Evolutionary conservation across 352 stramenopile genomes (phyloP).

Genomic region (Globisporangium yorkense): DNA sequence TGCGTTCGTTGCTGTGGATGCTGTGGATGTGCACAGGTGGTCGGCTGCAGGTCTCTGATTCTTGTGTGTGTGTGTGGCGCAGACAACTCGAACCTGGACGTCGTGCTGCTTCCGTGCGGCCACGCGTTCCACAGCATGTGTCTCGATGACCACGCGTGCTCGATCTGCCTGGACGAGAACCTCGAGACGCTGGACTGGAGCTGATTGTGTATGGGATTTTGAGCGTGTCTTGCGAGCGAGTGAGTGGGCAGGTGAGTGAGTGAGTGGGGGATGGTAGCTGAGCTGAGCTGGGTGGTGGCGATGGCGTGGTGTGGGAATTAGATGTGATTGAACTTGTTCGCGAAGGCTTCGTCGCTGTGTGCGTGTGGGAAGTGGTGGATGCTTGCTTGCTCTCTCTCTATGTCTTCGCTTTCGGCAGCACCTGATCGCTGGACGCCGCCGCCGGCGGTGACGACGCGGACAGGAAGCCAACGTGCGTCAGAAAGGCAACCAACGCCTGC

Average conservation of each 20-base stretch:
- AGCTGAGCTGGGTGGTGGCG: neutral
- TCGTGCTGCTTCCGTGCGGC: constrained; percentile 68
- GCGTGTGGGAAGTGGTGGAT: neutral
- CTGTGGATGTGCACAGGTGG: too few relatives aligned
- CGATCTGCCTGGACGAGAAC: constrained; percentile 60
- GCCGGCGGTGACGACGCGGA: neutral
- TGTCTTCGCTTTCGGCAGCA: neutral
- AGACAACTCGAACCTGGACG: constrained; percentile 77
- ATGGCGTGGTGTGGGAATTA: neutral
- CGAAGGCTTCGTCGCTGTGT: neutral
- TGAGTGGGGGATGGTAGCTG: neutral
- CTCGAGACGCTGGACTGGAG: constrained; percentile 39
- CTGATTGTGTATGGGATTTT: neutral
- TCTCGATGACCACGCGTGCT: constrained; percentile 51
- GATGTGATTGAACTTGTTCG: neutral
- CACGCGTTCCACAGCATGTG: constrained; percentile 75
- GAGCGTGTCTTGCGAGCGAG: neutral
- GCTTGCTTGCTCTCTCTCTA: neutral
- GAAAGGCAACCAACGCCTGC: constrained; percentile 47
- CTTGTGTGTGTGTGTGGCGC: neutral
- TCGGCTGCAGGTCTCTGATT: neutral
- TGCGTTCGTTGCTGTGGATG: constrained; percentile 20
- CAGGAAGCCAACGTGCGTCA: constrained; percentile 40
- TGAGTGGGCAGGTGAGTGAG: neutral
- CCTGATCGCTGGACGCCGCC: neutral